Conservation (phyloP, 2,329 filamentous ascomycete genomes). For the Coniochaeta sp. region DNA sequence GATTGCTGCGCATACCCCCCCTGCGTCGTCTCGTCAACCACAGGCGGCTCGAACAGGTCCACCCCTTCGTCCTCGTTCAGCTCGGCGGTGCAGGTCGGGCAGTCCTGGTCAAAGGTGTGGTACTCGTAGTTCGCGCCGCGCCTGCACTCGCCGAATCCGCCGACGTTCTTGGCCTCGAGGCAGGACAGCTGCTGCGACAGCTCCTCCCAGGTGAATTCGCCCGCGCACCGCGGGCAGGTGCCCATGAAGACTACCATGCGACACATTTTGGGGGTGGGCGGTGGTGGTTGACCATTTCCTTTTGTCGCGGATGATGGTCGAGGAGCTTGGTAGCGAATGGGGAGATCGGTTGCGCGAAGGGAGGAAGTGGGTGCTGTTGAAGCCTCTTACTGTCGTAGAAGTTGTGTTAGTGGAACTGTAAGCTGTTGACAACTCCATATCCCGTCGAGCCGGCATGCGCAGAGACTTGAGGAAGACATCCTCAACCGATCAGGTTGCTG, state of each 20-base stretch:
- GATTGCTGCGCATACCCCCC: no score
- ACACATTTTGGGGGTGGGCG: constrained; percentile 35
- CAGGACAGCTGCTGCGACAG: constrained; percentile 39
- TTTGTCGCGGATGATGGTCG: background rate
- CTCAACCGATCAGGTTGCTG: no score
- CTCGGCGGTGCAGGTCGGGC: constrained; percentile 33
- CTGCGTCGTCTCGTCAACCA: background rate
- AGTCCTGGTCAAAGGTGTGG: constrained; percentile 41
- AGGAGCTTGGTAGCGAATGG: no score
- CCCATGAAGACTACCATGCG: constrained; percentile 38
- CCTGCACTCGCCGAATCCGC: constrained; percentile 35
- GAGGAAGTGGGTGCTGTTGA: no score
- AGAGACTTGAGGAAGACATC: no score
- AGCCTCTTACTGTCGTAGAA: no score
- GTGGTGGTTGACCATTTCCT: background rate
- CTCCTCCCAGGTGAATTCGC: constrained; percentile 33
- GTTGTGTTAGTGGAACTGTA: no score
- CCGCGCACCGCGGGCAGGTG: constrained; percentile 33
- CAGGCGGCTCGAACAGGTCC: constrained; percentile 5
- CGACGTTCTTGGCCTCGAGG: constrained; percentile 42
- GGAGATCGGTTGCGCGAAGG: no score
- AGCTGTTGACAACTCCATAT: no score
- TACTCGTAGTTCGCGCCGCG: constrained; percentile 33
- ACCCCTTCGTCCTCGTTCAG: constrained; percentile 32
- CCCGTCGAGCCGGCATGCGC: no score